Percentiles rank a stretch among this genome's conserved stretches.
Evolutionary conservation across 176 grass and related monocot species (phyloP).

Genomic region (Paspalum vaginatum): DNA sequence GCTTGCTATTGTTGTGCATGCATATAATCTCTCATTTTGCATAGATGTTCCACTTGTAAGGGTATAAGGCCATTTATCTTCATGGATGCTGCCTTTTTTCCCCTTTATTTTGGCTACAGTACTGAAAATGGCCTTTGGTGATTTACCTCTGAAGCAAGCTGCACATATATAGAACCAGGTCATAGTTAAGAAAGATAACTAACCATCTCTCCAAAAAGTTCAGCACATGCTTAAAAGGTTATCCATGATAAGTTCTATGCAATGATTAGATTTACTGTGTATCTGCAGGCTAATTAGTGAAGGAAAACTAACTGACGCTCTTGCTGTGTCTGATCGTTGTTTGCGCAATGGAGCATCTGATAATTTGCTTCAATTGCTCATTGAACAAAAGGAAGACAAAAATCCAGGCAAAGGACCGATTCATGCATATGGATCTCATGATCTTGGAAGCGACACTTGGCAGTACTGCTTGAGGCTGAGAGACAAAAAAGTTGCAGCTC

Average conservation of each 20-base stretch:
- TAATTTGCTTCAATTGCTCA: conserved; percentile 83
- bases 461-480: conserved; percentile 92
- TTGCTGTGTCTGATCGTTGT: conserved; percentile 92
- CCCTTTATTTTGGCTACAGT: not conserved
- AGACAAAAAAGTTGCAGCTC: conserved; percentile 84
- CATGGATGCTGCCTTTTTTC: not conserved
- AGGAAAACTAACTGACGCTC: conserved; percentile 94
- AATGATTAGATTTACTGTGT: conserved; percentile 44
- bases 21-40: conserved; percentile 17
- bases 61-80: not conserved
- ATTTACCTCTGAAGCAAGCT: not conserved
- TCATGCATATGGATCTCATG: conserved; percentile 43
- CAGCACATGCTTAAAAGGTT: not conserved
- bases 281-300: conserved; percentile 88
- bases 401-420: conserved; percentile 44
- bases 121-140: not conserved
- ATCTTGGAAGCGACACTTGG: conserved; percentile 72
- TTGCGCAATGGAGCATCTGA: conserved; percentile 91
- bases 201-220: not conserved
- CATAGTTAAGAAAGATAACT: not conserved
- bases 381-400: conserved; percentile 64
- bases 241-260: conserved; percentile 29
- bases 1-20: conserved; percentile 7
- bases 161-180: not conserved
- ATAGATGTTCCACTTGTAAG: conserved; percentile 5